Conservation (phyloP, 2,329 filamentous ascomycete species). For the Zalaria obscura region DNA sequence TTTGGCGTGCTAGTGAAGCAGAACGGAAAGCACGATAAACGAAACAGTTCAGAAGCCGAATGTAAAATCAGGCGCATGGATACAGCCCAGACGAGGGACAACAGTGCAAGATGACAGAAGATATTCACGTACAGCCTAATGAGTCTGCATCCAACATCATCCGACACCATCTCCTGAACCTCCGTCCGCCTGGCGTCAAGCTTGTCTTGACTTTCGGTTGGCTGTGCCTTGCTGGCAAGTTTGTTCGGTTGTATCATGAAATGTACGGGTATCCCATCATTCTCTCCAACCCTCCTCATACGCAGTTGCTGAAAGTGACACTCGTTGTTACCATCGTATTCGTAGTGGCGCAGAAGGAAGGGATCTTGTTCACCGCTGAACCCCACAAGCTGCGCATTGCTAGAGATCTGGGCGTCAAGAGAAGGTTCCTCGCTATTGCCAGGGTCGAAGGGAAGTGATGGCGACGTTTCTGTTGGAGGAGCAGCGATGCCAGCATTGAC, state of each 20-base stretch:
- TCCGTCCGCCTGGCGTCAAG: slow-evolving; percentile 15
- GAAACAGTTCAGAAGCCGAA: too few species aligned
- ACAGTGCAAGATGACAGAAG: too few species aligned
- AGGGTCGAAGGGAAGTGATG: slow-evolving; percentile 1
- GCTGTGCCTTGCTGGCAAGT: slow-evolving; percentile 20
- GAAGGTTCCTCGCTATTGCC: slow-evolving; percentile 14
- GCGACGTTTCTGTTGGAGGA: background rate
- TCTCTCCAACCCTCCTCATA: slow-evolving; percentile 12
- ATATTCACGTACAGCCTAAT: slow-evolving; percentile 18
- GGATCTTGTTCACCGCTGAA: slow-evolving; percentile 19
- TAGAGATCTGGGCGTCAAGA: slow-evolving; percentile 16
- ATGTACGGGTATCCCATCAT: slow-evolving; percentile 14
- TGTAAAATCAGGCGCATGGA: too few species aligned
- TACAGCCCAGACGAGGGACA: too few species aligned
- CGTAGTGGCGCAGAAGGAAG: slow-evolving; percentile 17
- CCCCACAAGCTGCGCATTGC: slow-evolving; percentile 18
- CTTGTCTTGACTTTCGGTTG: slow-evolving; percentile 12
- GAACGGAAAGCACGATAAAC: too few species aligned
- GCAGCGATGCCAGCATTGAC: slow-evolving; percentile 3
- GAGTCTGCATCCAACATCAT: slow-evolving; percentile 21
- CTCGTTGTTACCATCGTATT: slow-evolving; percentile 19
- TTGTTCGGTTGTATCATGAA: slow-evolving; percentile 22
- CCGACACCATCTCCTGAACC: slow-evolving; percentile 16
- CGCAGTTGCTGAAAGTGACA: slow-evolving; percentile 16
- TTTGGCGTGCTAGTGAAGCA: too few species aligned